These are phyloP conservation scores for Penicillium bialowiezense DNA, from an alignment of 495 filamentous ascomycete species.

Conservation along the genomic window DNA sequence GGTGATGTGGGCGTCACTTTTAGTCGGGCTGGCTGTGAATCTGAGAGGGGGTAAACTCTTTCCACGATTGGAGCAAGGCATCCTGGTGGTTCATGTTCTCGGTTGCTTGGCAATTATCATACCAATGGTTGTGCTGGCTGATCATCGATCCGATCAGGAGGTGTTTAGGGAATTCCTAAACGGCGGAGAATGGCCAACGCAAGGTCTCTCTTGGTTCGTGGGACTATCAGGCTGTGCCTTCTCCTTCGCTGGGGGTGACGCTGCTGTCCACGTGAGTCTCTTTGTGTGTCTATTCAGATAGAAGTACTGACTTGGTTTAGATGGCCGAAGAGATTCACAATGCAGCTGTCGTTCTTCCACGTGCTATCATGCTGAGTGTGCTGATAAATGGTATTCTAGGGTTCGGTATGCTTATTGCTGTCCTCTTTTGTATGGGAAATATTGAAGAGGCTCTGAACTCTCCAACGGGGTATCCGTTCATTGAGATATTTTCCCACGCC, in stretches of 20 bases:
- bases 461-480: conserved; percentile 29
- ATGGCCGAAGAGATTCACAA: conserved; percentile 41
- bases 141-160: conserved; percentile 17
- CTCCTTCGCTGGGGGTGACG: conserved; percentile 31
- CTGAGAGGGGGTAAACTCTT: conserved; percentile 32
- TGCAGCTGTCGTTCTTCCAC: conserved; percentile 36
- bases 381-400: conserved; percentile 34
- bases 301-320: not conserved
- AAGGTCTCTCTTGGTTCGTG: conserved; percentile 34
- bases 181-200: conserved; percentile 31
- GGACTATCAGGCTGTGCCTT: conserved; percentile 28
- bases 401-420: conserved; percentile 38
- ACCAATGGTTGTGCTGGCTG: conserved; percentile 24
- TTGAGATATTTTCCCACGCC: conserved; percentile 28
- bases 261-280: conserved; percentile 23
- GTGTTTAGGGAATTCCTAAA: conserved; percentile 38
- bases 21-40: conserved; percentile 26
- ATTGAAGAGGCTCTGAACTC: conserved; percentile 28
- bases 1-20: conserved; percentile 31
- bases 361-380: conserved; percentile 34
- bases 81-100: conserved; percentile 38
- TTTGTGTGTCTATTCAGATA: no score
- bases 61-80: conserved; percentile 35
- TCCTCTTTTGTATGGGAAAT: conserved; percentile 40
- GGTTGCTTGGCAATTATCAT: conserved; percentile 50